Conservation (phyloP, 805 yeast genomes). For the Wickerhamomyces ciferrii region DNA sequence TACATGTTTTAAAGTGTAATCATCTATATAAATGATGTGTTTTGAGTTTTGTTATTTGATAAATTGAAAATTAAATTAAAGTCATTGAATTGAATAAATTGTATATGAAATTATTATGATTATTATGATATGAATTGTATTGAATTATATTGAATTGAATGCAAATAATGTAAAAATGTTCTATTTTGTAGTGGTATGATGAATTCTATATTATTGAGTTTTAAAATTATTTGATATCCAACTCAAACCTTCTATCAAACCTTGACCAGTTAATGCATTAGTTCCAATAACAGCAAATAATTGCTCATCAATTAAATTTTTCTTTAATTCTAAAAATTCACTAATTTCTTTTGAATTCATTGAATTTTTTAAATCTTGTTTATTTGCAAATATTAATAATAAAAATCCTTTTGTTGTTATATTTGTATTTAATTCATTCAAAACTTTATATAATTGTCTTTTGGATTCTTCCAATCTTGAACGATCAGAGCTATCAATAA, state of each 20-base stretch:
- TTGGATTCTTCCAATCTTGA: slow-evolving; percentile 73
- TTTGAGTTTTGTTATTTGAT: no score
- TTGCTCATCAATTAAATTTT: slow-evolving; percentile 55
- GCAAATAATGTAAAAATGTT: background rate
- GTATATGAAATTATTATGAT: background rate
- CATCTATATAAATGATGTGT: no score
- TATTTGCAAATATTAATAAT: slow-evolving; percentile 82
- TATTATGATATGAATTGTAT: background rate
- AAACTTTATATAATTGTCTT: slow-evolving; percentile 69
- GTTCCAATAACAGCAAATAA: slow-evolving; percentile 92
- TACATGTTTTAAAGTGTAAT: no score
- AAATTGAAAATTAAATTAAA: no score
- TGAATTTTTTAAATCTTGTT: slow-evolving; percentile 92
- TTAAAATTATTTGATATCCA: slow-evolving; percentile 61
- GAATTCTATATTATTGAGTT: no score
- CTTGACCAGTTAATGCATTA: slow-evolving; percentile 86
- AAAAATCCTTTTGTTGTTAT: slow-evolving; percentile 61
- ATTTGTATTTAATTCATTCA: slow-evolving; percentile 63
- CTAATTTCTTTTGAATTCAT: slow-evolving; percentile 82
- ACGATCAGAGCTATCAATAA: slow-evolving; percentile 76
- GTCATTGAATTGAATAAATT: no score
- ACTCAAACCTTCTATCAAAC: slow-evolving; percentile 79
- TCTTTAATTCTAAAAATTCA: slow-evolving; percentile 59
- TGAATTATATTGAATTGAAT: background rate
- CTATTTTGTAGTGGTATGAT: no score